Evolutionary conservation across 345 rosid species (phyloP), one percentile per base, ranked within the genome.

Genomic region (Salix koriyanagi): DNA sequence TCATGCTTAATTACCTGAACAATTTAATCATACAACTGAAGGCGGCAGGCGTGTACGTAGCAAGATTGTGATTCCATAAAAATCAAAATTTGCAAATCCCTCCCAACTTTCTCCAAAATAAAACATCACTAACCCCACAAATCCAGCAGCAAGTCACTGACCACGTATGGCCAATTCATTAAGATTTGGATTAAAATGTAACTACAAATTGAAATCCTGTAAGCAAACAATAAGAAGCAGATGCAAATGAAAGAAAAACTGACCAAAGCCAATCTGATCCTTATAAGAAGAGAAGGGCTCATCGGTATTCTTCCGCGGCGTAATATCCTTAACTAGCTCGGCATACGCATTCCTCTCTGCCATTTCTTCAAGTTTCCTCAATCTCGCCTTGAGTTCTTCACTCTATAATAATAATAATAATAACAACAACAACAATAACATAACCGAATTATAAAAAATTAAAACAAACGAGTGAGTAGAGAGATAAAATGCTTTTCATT

Each of bases 251-350:
- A 75, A 67, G 18, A 19, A 0, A 37, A 39, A 48, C 69, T 77
- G 79, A 94, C 99, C 99, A 71, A 95, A 95, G 66, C 99, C 99
- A 70, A 95, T 89, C 80, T 95, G 99, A 83, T 95, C 98, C 83
- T 93, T 95, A 83, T 95, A 95, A 68, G 97, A 88, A 7, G 99
- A 95, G 87, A 95, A 93, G 70, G 99, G 99, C 83, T 95, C 96
- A 71, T 76, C 67, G 1, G 80, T 73, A 41, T 87, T 86, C 69
- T 78, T 88, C 82, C 39, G 84, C 2, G 93, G 97, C 23, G 89
- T 83, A n/a, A 95, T 90, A 82, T 93, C 99, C 83, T 88, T 95
- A 58, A 95, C 96, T 69, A 95, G 94, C 84, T 91, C 96, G 73
- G 86, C 84, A 67, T 95, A 95, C 13, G 87, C 96, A 44, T 87